Evolutionary conservation across 805 yeast species (phyloP).

Genomic region (Wickerhamomyces hampshirensis): DNA sequence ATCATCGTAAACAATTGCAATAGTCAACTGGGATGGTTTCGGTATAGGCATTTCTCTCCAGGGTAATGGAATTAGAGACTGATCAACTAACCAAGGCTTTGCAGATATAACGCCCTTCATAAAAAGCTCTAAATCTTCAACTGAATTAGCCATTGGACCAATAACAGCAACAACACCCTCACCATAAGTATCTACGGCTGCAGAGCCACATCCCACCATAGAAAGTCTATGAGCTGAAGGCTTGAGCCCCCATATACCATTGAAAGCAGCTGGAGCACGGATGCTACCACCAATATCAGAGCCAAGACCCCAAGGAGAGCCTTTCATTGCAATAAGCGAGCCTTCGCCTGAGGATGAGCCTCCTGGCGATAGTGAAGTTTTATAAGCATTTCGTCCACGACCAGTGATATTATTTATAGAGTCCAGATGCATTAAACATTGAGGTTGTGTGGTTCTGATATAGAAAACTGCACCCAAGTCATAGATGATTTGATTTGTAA

Average conservation of each 20-base stretch:
- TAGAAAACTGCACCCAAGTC: conserved; percentile 46
- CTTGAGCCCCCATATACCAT: conserved; percentile 54
- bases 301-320: conserved; percentile 57
- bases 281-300: conserved; percentile 71
- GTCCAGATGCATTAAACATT: conserved; percentile 63
- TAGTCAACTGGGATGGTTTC: conserved; percentile 40
- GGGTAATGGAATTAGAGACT: conserved; percentile 30
- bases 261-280: conserved; percentile 61
- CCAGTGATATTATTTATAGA: conserved; percentile 56
- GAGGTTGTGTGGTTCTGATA: conserved; percentile 64
- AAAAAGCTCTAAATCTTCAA: conserved; percentile 62
- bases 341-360: conserved; percentile 75
- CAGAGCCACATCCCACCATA: conserved; percentile 22
- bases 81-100: conserved; percentile 47
- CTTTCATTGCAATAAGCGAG: conserved; percentile 51
- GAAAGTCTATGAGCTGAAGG: conserved; percentile 54
- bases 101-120: conserved; percentile 46
- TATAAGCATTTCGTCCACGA: conserved; percentile 51
- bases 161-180: conserved; percentile 60
- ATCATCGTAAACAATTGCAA: conserved; percentile 60
- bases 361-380: conserved; percentile 56
- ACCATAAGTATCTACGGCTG: conserved; percentile 22
- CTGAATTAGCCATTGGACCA: conserved; percentile 63
- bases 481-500: conserved; percentile 34
- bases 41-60: conserved; percentile 33